Conservation (phyloP, 495 filamentous ascomycete genomes). For the Aspergillus conjunctus region DNA sequence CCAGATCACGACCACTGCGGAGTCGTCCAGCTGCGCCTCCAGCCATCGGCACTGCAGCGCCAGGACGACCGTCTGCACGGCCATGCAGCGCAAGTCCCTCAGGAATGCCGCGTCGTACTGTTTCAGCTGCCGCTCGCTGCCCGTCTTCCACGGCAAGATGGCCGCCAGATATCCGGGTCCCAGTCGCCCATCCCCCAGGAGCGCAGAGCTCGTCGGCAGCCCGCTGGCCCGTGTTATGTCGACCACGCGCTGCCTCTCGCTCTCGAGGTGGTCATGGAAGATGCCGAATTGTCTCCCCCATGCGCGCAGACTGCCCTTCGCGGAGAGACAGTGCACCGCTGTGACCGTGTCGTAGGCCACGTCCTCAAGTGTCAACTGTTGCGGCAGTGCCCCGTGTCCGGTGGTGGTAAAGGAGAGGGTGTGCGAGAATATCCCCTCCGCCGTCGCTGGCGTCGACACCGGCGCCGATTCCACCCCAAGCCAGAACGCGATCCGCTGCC, state of each 20-base stretch:
- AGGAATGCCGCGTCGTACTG: background rate
- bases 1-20: background rate
- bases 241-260: background rate
- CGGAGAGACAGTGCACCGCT: background rate
- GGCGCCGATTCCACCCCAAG: background rate
- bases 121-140: background rate
- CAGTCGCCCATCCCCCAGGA: background rate
- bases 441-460: background rate
- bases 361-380: background rate
- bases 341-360: constrained; percentile 1
- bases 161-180: constrained; percentile 1
- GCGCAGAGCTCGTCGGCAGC: background rate
- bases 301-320: background rate
- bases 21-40: background rate
- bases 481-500: background rate
- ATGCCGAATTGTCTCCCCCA: background rate
- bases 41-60: constrained; percentile 1
- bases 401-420: background rate
- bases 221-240: background rate
- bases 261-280: background rate
- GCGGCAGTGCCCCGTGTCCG: background rate
- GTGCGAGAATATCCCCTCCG: background rate
- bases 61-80: background rate
- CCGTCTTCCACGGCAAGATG: background rate
- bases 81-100: background rate